phyloP scores from a whole-genome alignment of 352 stramenopile genomes.

The Globisporangium cylindrosporum region DNA sequence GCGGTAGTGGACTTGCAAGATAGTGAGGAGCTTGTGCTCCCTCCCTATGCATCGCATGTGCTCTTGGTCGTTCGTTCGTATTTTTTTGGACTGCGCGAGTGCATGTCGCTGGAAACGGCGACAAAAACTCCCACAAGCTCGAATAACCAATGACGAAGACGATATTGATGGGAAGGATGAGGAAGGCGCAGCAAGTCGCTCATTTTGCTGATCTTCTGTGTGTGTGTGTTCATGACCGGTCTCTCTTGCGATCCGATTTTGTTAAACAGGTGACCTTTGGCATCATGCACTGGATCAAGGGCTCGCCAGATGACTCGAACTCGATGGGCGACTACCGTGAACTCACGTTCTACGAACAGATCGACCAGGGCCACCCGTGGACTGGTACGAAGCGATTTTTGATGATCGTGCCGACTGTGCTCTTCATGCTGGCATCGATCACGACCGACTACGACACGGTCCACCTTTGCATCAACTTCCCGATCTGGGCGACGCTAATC shows the following conservation, averaged over 20 bases:
- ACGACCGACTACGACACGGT: slow-evolving; percentile 87
- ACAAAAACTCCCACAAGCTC: background rate
- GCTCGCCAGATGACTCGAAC: slow-evolving; percentile 90
- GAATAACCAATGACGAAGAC: background rate
- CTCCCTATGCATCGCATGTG: background rate
- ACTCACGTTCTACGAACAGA: slow-evolving; percentile 96
- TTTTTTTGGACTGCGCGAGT: background rate
- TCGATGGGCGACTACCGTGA: slow-evolving; percentile 91
- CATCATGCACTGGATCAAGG: slow-evolving; percentile 96
- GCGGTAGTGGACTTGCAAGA: background rate
- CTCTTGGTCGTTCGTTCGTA: background rate
- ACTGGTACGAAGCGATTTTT: slow-evolving; percentile 93
- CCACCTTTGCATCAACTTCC: slow-evolving; percentile 89
- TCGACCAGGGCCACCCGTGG: slow-evolving; percentile 90
- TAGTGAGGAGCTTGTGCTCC: background rate
- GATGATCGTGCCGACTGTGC: slow-evolving; percentile 90
- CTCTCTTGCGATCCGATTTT: background rate
- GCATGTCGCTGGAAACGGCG: background rate
- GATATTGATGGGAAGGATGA: slow-evolving; percentile 12
- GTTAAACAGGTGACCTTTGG: slow-evolving; percentile 81
- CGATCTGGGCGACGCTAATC: slow-evolving; percentile 90
- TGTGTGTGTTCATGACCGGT: background rate
- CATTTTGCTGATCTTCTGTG: slow-evolving; percentile 9
- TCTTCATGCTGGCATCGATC: slow-evolving; percentile 86
- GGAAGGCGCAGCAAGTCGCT: background rate